Percentiles rank a stretch among this genome's conserved stretches.
phyloP scores from a whole-genome alignment of 108 stramenopile genomes.

The Cyclotella cryptica region DNA sequence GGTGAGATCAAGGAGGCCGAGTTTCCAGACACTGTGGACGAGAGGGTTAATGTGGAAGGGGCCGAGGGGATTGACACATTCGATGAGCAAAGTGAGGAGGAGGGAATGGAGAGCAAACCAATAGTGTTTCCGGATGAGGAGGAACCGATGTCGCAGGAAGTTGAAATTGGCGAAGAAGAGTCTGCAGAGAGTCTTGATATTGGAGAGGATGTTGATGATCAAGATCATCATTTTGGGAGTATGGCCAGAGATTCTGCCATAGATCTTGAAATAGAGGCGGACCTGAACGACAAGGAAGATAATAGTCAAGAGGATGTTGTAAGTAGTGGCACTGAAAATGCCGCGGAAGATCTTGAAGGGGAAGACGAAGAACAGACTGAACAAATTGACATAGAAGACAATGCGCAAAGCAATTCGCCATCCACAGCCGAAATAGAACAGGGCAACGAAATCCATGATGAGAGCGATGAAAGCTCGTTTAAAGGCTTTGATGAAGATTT shows the following conservation, averaged over 20 bases:
- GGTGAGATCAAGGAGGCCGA: too few relatives aligned
- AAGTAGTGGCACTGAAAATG: too few relatives aligned
- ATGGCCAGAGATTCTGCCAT: background rate
- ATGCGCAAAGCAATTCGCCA: background rate
- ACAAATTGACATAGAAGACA: background rate
- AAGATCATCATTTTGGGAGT: background rate
- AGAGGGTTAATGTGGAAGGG: background rate
- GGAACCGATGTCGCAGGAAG: background rate
- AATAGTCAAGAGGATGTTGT: too few relatives aligned
- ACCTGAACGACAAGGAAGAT: too few relatives aligned
- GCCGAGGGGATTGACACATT: constrained; percentile 1
- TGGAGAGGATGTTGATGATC: background rate
- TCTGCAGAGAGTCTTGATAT: background rate
- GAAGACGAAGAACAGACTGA: background rate
- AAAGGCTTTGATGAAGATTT: constrained; percentile 28
- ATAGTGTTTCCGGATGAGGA: constrained; percentile 1
- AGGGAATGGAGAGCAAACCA: background rate
- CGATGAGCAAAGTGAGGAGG: background rate
- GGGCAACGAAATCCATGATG: too few relatives aligned
- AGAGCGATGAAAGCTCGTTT: background rate
- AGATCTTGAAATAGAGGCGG: constrained; percentile 13
- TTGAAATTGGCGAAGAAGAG: background rate
- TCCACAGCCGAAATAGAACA: background rate
- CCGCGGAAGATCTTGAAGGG: background rate
- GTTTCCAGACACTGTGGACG: too few relatives aligned